Evolutionary conservation across 2,329 filamentous ascomycete species (phyloP).

Genomic region (Alternaria sp.): DNA sequence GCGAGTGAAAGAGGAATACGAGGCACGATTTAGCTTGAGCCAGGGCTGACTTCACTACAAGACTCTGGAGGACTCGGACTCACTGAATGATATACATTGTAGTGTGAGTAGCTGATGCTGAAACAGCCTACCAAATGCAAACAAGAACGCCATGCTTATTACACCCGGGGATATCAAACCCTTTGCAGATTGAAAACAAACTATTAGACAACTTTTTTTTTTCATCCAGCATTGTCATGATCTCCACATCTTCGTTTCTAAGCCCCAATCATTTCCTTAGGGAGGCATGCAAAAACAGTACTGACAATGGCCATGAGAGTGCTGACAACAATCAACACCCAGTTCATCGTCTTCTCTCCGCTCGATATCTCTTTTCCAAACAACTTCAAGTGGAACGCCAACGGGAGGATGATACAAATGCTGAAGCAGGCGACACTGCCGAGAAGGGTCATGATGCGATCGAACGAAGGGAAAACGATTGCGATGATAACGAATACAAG

Average conservation of each 20-base stretch:
- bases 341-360: slow-evolving; percentile 72
- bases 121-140: slow-evolving; percentile 13
- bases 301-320: slow-evolving; percentile 75
- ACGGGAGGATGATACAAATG: slow-evolving; percentile 90
- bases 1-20: neutral
- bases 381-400: slow-evolving; percentile 89
- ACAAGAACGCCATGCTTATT: slow-evolving; percentile 13
- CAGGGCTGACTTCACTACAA: neutral
- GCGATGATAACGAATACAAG: slow-evolving; percentile 80
- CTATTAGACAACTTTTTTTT: neutral
- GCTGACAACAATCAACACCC: slow-evolving; percentile 74
- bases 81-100: neutral
- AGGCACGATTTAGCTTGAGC: neutral
- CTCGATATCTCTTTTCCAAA: slow-evolving; percentile 76
- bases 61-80: neutral
- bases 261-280: slow-evolving; percentile 64
- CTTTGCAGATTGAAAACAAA: slow-evolving; percentile 1
- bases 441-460: slow-evolving; percentile 90
- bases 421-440: slow-evolving; percentile 91
- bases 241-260: slow-evolving; percentile 4
- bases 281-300: slow-evolving; percentile 88
- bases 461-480: slow-evolving; percentile 78
- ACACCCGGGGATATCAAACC: slow-evolving; percentile 9
- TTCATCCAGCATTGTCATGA: neutral
- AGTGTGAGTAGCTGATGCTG: neutral